A percentile compares a stretch with the other conserved stretches of the same genome.
phyloP scores from a whole-genome alignment of 2,329 filamentous ascomycete genomes.

The Exophiala sideris region DNA sequence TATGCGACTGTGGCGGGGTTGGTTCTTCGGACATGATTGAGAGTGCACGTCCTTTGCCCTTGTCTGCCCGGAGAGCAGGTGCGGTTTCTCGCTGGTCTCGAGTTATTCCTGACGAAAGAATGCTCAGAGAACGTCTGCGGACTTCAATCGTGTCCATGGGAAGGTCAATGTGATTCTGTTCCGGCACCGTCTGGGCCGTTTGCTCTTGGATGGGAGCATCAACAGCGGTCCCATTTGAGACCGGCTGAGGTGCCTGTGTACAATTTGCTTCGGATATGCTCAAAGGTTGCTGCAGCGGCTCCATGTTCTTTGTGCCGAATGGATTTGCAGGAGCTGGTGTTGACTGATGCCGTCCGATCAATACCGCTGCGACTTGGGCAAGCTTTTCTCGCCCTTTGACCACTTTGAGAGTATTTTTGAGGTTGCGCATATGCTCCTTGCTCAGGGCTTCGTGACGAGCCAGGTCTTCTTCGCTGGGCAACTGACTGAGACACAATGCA shows the following conservation, averaged over 20 bases:
- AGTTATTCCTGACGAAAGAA: background rate
- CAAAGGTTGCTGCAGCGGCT: no score
- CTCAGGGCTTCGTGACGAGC: conserved; percentile 13
- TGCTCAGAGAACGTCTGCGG: background rate
- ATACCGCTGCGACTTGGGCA: conserved; percentile 4
- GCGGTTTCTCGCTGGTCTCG: background rate
- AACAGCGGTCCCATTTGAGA: background rate
- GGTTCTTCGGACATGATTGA: background rate
- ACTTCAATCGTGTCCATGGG: conserved; percentile 7
- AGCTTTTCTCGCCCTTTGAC: conserved; percentile 12
- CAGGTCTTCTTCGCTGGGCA: conserved; percentile 14
- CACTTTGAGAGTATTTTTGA: conserved; percentile 7
- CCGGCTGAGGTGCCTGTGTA: no score
- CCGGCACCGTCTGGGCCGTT: background rate
- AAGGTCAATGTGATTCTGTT: background rate
- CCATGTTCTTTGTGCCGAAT: background rate
- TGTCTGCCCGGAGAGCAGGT: background rate
- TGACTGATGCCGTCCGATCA: background rate
- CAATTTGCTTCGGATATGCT: no score
- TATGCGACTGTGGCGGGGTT: background rate
- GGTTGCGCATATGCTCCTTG: conserved; percentile 11
- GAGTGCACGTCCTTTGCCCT: conserved; percentile 10
- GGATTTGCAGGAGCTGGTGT: background rate
- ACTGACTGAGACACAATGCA: conserved; percentile 19
- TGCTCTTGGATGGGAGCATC: no score